Evolutionary conservation across 129 eudicot species (phyloP), one percentile per base, ranked within the genome.

Genomic region (Centella asiatica): DNA sequence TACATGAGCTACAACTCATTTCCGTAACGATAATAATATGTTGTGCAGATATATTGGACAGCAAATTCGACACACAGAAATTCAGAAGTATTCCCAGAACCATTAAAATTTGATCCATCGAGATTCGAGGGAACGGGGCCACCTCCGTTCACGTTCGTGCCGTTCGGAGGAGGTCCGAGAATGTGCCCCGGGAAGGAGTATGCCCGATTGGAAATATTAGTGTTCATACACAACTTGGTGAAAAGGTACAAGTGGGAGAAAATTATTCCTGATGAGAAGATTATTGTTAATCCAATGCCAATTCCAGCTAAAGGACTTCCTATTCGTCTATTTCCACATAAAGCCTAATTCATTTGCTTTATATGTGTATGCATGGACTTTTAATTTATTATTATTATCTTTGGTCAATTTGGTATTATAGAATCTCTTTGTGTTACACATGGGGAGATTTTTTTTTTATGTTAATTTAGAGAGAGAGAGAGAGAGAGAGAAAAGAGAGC

Each of bases 161-260:
- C 94, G 1, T 89, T 89, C 26, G 97, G 97, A 5, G 97, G 97
- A 49, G 97, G 97, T 13, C 97, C 95, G 5, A 85, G 97, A 23
- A 85, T 85, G 90, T 89, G 97, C 54, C 95, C 95, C 0, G 97
- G 97, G 55, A 89, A 82, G 65, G 97, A 89, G 60, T 89, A 85
- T 4, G 97, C 97, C 2, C 71, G 95, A 13, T 20, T 89, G 57
- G 96, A 84, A 61, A 88, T 81, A 68, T 79, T 88, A 0, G 82
- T 81, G 44, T 88, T 88, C 76, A 88, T 88, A 82, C 89, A 88
- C 58, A 81, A 88, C 60, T 66, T 88, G 5, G 89, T 88, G 29
- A 84, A 50, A 47, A 81, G 82, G 70, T 88, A 71, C 74, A 70
- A 65, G 50, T 84, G 86, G 94, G 89, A 88, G 57, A 88, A 84